phyloP scores from a whole-genome alignment of 2,329 filamentous ascomycete species.

The Aureobasidium leucospermi region DNA sequence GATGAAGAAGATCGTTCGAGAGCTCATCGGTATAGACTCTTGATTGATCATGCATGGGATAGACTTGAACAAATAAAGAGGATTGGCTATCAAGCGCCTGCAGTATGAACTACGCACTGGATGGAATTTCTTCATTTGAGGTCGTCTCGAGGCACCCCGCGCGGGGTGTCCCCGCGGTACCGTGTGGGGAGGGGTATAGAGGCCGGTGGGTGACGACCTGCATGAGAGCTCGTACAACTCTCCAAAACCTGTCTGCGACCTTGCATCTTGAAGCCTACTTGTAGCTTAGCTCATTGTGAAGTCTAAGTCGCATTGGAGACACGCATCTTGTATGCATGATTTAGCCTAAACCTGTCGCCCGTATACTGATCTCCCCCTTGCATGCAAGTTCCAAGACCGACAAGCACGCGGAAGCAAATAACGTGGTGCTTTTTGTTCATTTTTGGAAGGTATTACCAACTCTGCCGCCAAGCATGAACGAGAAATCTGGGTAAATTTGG shows the following conservation, averaged over 20 bases:
- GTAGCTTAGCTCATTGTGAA: not conserved
- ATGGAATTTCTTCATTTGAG: no score
- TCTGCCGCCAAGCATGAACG: not conserved
- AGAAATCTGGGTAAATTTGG: not conserved
- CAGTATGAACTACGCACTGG: no score
- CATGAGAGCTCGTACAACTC: not conserved
- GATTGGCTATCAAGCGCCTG: no score
- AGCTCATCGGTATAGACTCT: no score
- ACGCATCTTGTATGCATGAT: not conserved
- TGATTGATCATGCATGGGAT: no score
- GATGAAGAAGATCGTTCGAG: no score
- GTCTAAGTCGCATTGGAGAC: not conserved
- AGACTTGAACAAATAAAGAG: no score
- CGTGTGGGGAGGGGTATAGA: not conserved
- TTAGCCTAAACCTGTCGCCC: not conserved
- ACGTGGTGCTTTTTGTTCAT: not conserved
- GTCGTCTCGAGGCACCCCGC: not conserved
- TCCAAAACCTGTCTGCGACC: not conserved
- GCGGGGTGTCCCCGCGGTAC: not conserved
- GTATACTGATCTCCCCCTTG: not conserved
- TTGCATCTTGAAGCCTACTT: not conserved
- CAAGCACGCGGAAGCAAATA: not conserved
- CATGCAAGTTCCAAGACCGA: not conserved
- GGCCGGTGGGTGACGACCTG: constrained; percentile 3
- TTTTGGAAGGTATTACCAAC: not conserved